Base-by-base conservation (phyloP, 1,284 basidiomycete genomes). In the Cutaneotrichosporon sp. region DNA sequence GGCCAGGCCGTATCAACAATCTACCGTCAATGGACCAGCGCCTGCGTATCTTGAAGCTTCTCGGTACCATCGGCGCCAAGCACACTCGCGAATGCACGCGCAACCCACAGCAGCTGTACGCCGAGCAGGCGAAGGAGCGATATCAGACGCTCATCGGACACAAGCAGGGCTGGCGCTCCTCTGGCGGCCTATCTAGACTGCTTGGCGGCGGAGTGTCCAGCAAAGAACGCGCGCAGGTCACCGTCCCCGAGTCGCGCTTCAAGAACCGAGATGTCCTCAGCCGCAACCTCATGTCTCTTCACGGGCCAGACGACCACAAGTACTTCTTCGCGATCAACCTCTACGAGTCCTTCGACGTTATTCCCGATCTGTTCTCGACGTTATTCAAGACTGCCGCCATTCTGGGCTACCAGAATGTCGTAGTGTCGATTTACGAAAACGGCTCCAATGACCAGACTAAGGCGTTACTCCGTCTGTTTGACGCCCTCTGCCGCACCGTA, bases 271-370 rank as follows among this genome's bases (percentile, higher is more conserved):
- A 75, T 53, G 63, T 57, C 49, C 68, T 75, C 72, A 81, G 52
- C 63, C 76, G 72, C 38, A 69, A 75, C 57, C 61, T 75, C 31
- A 51, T 55, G 45, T 75, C 79, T 17, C 24, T 26, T 11, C 33
- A 44, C 16, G 34, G 41, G 2, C 38, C 43, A 20, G 46, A 54
- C 35, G 79, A 80, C 63, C 92, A 97, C 82, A 96, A 96, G 72
- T 97, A 96, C 76, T 97, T 90, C 76, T 94, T 97, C 75, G 92
- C 90, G 49, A 96, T 97, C 81, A 97, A 97, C 76, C 79, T 96
- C 61, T 93, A 92, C 80, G 92, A 93, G 79, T 92, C 89, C n/a
- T 97, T 97, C 81, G 90, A 94, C 77, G 78, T 97, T 70, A 92
- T 97, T 59, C 92, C 92, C 11, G 92, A 97, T 75, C 80, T 97